Percentiles rank a stretch among this genome's conserved stretches.
phyloP scores from a whole-genome alignment of 768 basidiomycete species.

The Boletus rubroflammeus region DNA sequence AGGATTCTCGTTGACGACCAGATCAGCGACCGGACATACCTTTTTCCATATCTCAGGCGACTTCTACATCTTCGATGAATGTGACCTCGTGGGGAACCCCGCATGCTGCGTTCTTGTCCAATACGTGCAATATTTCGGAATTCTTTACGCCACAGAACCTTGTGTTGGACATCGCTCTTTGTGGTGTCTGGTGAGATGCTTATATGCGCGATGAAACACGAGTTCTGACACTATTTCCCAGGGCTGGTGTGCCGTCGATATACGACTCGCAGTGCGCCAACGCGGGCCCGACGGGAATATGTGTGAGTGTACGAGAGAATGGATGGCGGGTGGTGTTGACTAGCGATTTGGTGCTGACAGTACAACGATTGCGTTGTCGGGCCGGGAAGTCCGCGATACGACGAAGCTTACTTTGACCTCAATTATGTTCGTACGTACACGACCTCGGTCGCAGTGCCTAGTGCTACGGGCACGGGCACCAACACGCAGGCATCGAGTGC shows the following conservation, averaged over 20 bases:
- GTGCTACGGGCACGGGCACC: slow-evolving; percentile 2
- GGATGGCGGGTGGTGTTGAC: not conserved
- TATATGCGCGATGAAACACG: not conserved
- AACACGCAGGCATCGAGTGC: not conserved
- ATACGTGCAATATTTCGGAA: slow-evolving; percentile 41
- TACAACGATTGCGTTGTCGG: slow-evolving; percentile 57
- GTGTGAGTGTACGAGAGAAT: slow-evolving; percentile 31
- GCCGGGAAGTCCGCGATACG: slow-evolving; percentile 51
- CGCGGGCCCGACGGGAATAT: slow-evolving; percentile 37
- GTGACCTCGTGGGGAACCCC: slow-evolving; percentile 44
- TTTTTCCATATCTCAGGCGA: slow-evolving; percentile 30
- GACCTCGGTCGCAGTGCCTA: slow-evolving; percentile 14
- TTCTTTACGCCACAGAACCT: slow-evolving; percentile 49
- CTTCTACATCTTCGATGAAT: slow-evolving; percentile 34
- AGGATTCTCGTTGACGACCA: slow-evolving; percentile 12
- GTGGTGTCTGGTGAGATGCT: slow-evolving; percentile 43
- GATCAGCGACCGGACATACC: slow-evolving; percentile 38
- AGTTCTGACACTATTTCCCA: slow-evolving; percentile 15
- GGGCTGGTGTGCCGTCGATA: slow-evolving; percentile 47
- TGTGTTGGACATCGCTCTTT: slow-evolving; percentile 53
- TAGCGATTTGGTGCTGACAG: slow-evolving; percentile 17
- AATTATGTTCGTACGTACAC: slow-evolving; percentile 61
- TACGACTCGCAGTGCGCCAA: slow-evolving; percentile 42
- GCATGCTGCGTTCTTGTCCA: slow-evolving; percentile 39
- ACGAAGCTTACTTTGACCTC: slow-evolving; percentile 65